Evolutionary conservation across 306 rosid species (phyloP), one percentile per base, ranked within the genome.

Genomic region (Cucumis hystrix): DNA sequence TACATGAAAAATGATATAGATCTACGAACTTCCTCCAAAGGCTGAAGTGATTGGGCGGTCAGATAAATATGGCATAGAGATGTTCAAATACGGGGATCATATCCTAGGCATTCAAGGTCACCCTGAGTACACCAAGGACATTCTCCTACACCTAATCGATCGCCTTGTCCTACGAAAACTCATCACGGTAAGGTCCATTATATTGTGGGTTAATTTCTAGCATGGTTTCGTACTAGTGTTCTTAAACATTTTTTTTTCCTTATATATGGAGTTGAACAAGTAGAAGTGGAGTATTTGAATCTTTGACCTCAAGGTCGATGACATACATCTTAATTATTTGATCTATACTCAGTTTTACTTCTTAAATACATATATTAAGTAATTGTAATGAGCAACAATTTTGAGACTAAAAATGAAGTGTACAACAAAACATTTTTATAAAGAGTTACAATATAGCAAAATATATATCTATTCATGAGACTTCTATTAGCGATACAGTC

Each of bases 41-140:
- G 98, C 91, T 1, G 96, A 95, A 85, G 82, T 88, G 13, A 87
- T 92, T 51, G 98, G 85, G 3, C 86, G 88, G 89, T 95, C 98
- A 0, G 89, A 92, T 3, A 90, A 89, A 84, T 87, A 91, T 0
- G 89, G 84, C 10, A 82, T 92, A 30, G 98, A 95, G 77, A 90
- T 92, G 88, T 95, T 92, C 47, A 83, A 25, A 78, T 84, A 78
- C 52, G 96, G 88, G 16, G 92, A 95, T 17, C 88, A 92, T 83
- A 88, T 95, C 0, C 63, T 95, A 85, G 96, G 98, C 25, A 95
- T 92, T 75, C 98, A 95, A 81, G 98, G 98, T 20, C 98, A 95
- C 81, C 98, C 98, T 14, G 98, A 95, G 72, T 95, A 89, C 87
- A 85, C 83, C 59, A 69, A 79, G 65, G 98, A 94, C 85, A 90